Conservation (phyloP, 805 yeast genomes). For the Kluyveromyces siamensis region DNA sequence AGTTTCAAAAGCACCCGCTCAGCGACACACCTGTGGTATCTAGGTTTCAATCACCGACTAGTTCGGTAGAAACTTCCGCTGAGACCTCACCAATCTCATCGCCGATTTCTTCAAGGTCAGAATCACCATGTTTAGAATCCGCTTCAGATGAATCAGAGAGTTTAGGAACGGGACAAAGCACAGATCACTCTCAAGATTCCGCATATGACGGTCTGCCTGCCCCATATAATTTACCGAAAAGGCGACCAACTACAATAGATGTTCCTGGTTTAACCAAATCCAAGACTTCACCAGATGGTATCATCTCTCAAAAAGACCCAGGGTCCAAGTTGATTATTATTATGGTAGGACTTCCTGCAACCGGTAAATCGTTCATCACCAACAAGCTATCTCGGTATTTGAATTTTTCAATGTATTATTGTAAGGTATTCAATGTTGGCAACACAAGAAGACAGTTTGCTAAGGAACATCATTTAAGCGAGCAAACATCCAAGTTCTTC, state of each 20-base stretch:
- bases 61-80: constrained; percentile 26
- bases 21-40: constrained; percentile 68
- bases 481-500: constrained; percentile 79
- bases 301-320: constrained; percentile 53
- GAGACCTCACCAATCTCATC: constrained; percentile 25
- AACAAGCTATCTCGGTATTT: constrained; percentile 83
- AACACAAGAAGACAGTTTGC: constrained; percentile 79
- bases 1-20: constrained; percentile 61
- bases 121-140: not conserved
- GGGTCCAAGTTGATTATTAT: constrained; percentile 83
- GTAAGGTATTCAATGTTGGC: constrained; percentile 90
- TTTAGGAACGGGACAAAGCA: not conserved
- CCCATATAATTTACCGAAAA: constrained; percentile 27
- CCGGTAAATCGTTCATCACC: constrained; percentile 91
- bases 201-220: constrained; percentile 3
- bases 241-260: constrained; percentile 76
- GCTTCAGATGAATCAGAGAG: not conserved
- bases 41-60: constrained; percentile 44
- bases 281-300: constrained; percentile 68
- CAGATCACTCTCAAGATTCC: not conserved
- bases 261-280: constrained; percentile 88
- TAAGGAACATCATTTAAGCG: constrained; percentile 18
- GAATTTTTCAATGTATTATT: constrained; percentile 90
- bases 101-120: not conserved
- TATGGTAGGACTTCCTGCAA: constrained; percentile 94